phyloP scores from a whole-genome alignment of 225 moss, liverwort and hornwort genomes.

The Climacium dendroides region DNA sequence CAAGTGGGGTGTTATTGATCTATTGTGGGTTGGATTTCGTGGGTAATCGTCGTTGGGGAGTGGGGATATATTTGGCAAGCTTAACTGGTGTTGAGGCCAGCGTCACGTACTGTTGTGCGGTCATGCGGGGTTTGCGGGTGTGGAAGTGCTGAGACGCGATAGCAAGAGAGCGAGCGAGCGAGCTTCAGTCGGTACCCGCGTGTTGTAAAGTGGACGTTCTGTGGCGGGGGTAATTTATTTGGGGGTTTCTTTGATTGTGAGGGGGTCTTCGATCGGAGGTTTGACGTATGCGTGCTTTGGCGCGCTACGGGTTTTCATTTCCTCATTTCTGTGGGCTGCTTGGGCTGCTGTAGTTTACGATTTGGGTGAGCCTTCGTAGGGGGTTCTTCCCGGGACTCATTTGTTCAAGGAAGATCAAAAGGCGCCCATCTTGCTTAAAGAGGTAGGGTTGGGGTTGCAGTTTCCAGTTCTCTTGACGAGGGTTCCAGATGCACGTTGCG shows the following conservation, averaged over 20 bases:
- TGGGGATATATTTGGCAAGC: neutral
- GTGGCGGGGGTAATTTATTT: neutral
- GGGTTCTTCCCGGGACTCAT: neutral
- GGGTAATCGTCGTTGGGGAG: neutral
- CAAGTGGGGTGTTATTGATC: neutral
- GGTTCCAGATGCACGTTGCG: neutral
- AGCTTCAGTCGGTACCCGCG: neutral
- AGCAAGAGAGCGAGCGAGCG: neutral
- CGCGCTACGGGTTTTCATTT: neutral
- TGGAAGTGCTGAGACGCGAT: neutral
- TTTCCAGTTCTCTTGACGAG: neutral
- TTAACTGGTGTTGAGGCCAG: neutral
- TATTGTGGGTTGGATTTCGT: conserved; percentile 3
- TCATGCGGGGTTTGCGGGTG: conserved; percentile 1
- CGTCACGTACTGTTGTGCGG: conserved; percentile 3
- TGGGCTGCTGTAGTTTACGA: conserved; percentile 19
- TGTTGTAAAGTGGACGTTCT: neutral
- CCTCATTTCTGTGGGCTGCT: neutral
- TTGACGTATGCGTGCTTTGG: neutral
- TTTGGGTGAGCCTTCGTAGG: neutral
- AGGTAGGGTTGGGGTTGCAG: conserved; percentile 13
- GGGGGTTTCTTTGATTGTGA: neutral
- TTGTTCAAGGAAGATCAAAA: neutral
- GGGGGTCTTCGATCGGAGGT: neutral
- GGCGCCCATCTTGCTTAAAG: neutral